Evolutionary conservation across 148 eudicot species (phyloP), one percentile per base, ranked within the genome.

Genomic region (Silene latifolia): DNA sequence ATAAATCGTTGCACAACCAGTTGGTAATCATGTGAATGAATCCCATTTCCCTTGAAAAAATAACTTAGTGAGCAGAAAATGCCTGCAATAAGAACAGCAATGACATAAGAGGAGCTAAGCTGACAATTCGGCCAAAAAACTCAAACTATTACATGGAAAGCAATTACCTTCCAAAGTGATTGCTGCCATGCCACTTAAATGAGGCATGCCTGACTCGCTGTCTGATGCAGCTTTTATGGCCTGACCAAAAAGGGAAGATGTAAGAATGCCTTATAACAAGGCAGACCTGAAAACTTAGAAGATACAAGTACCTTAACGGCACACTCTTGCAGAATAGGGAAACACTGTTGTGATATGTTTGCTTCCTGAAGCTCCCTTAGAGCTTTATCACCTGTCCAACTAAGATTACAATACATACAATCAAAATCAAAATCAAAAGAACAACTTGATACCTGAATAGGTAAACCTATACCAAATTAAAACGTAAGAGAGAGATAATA

Each of bases 301-400:
- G 10, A 48, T 7, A 24, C 20, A 51, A 29, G 29, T 81, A 92
- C 99, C 94, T 89, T 87, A 53, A 81, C 69, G 53, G 92, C 97
- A 82, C 99, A 95, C 65, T 88, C 96, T 75, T 83, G 85, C 81
- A 92, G 83, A 76, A 77, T 82, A 69, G 92, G 85, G 77, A 95
- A 95, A 82, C 87, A 90, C 75, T 90, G 90, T 77, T 74, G 86
- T 72, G 94, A 75, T 72, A 95, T 81, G 83, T 83, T 88, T 73
- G 97, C 99, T 83, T 92, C 96, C 79, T 90, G 81, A 63, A 95
- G 94, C 88, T 92, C 97, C 78, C 80, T 87, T 67, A 87, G 60
- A 80, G 99, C 99, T 78, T 88, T 90, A 64, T 92, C 91, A 7
- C 96, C 99, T 7, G 88, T 88, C 99, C 99, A 95, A 83, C 99